Evolutionary conservation across 2,329 filamentous ascomycete species (phyloP), one percentile per base, ranked within the genome.

Genomic region (Dothiorella sarmentorum): DNA sequence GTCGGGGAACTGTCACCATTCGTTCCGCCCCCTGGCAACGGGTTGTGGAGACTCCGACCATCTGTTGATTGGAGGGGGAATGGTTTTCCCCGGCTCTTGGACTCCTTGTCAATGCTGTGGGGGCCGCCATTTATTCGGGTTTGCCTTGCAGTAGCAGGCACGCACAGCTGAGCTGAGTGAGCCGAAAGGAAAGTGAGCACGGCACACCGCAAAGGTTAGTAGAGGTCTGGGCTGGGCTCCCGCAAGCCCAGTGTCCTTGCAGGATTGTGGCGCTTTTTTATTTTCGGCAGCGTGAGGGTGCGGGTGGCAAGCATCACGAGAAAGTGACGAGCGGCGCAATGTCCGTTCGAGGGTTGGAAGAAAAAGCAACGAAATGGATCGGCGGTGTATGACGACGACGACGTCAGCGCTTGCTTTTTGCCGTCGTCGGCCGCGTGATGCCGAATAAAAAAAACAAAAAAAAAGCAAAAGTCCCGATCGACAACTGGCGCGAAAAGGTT

Each of bases 291-390:
- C 24, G 49, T 15, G 22, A 24, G 33, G 31, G 17, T 22, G 29
- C 42, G 44, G 11, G 35, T 42, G 49, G 49, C 49, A 22, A 53
- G 22, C 49, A 53, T 53, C 49, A 37, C 49, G 49, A 53, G 43
- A 29, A 45, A 3, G 13, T n/a, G n/a, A n/a, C n/a, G n/a, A n/a
- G n/a, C n/a, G n/a, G n/a, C n/a, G n/a, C n/a, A n/a, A n/a, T n/a
- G n/a, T n/a, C n/a, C n/a, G n/a, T n/a, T n/a, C n/a, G n/a, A n/a
- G n/a, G n/a, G n/a, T n/a, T n/a, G n/a, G n/a, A n/a, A n/a, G n/a
- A n/a, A n/a, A 18, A 7, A 3, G 24, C 11, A 17, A n/a, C 3
- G 13, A 13, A 45, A 43, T 51, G n/a, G 45, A 31, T 35, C 27
- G 7, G 27, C 45, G 31, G 17, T 22, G 2, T 20, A 51, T 51